Evolutionary conservation across 129 eudicot species (phyloP).

Genomic region (Flaveria sonorensis): DNA sequence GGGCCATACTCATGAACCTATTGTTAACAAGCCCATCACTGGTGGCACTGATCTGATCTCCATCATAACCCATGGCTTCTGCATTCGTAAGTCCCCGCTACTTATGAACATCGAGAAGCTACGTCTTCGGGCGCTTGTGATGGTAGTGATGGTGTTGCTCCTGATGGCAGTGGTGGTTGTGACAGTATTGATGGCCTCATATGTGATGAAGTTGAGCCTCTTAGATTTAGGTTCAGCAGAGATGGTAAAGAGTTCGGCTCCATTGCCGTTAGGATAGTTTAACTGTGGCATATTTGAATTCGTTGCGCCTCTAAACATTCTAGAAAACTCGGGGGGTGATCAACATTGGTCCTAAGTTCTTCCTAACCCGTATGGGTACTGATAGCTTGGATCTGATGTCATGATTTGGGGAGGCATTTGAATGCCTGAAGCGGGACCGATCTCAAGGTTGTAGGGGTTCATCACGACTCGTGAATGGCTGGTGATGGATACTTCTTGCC

Average conservation of each 20-base stretch:
- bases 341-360: constrained; percentile 33
- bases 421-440: constrained; percentile 28
- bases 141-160: constrained; percentile 23
- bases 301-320: constrained; percentile 34
- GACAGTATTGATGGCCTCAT: constrained; percentile 23
- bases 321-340: constrained; percentile 29
- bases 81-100: constrained; percentile 21
- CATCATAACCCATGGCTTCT: constrained; percentile 28
- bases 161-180: constrained; percentile 19
- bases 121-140: constrained; percentile 25
- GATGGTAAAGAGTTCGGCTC: constrained; percentile 41
- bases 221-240: constrained; percentile 42
- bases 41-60: constrained; percentile 33
- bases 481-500: constrained; percentile 60
- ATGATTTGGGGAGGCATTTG: constrained; percentile 38
- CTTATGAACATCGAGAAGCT: constrained; percentile 30
- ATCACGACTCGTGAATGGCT: constrained; percentile 39
- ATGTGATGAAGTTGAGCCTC: constrained; percentile 42
- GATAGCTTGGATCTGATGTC: constrained; percentile 33
- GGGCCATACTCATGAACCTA: constrained; percentile 46
- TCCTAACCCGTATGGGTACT: constrained; percentile 42
- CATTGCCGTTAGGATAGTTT: constrained; percentile 36
- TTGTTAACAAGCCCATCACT: constrained; percentile 27
- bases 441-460: constrained; percentile 42
- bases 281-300: constrained; percentile 22